Base-by-base conservation (phyloP, 192 early-diverging fungal species). In the Umbelopsis isabellina region DNA sequence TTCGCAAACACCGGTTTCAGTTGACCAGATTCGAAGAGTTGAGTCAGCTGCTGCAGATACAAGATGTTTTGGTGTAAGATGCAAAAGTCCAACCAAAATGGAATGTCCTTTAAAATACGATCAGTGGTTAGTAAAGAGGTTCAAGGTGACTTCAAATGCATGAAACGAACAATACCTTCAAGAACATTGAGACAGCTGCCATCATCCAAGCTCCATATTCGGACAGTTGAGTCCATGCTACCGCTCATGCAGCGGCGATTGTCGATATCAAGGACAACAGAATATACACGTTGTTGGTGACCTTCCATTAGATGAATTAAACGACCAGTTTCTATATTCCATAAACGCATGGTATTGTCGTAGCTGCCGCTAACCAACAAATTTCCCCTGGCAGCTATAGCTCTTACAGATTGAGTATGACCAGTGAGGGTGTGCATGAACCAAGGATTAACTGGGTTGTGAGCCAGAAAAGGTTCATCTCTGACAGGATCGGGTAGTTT, bases 1-100 rank as follows among this genome's bases (percentile, higher is more conserved):
- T 74, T 92, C 66, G 71, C 84, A 86, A 7, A 79, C 68, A 68
- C 89, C 74, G 69, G 92, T 69, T 52, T 86, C 74, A 69, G 94
- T 79, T 55, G 88, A 88, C 98, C 98, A 99, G 35, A 98, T 90
- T 5, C 98, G 87, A 46, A 99, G 87, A 18, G 92, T 94, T 10
- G 92, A 85, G 73, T 99, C 98, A 11, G 96, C 98, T 47, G 96
- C 97, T 1, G 96, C 98, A 8, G 94, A 95, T 2, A 99, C 94
- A 16, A 99, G 82, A 70, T 92, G 90, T 49, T 90, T 84, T 41
- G 91, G 89, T 23, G 91, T 88, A 46, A 98, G 81, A 44, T 94
- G 93, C 35, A 99, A 78, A 30, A 99, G 82, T 0, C 98, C 98
- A 7, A 99, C 98, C 2, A 99, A 84, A n/a, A 91, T 94, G 22